Percentiles rank a stretch among this genome's conserved stretches.
phyloP scores from a whole-genome alignment of 2,329 filamentous ascomycete species.

The Penicillium polonicum region DNA sequence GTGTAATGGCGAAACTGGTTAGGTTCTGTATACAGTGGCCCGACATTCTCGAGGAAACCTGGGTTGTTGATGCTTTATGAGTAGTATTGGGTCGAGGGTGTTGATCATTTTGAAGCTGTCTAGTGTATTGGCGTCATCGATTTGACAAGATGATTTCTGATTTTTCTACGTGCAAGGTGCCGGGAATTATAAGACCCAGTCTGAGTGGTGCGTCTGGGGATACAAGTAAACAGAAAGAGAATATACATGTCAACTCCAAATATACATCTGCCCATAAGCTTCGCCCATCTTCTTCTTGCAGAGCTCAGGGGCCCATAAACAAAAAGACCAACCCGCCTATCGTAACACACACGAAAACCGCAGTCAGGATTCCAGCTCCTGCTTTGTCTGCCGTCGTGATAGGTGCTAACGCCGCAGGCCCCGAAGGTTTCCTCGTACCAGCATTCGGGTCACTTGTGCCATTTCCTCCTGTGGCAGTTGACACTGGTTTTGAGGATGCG shows the following conservation, averaged over 20 bases:
- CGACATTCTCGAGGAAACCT: too few relatives aligned
- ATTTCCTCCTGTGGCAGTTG: conserved; percentile 2
- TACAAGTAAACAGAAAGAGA: neutral
- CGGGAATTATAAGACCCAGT: too few relatives aligned
- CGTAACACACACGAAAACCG: neutral
- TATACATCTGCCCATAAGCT: neutral
- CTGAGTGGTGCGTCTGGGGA: neutral
- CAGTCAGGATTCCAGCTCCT: neutral
- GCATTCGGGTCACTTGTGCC: neutral
- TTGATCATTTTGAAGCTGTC: neutral
- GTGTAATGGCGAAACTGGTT: too few relatives aligned
- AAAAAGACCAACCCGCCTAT: neutral
- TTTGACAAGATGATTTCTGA: neutral
- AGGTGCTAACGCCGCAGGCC: neutral
- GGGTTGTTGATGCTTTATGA: neutral
- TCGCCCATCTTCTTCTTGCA: neutral
- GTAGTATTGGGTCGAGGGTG: neutral
- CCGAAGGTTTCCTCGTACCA: neutral
- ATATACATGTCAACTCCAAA: neutral
- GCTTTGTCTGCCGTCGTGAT: conserved; percentile 3
- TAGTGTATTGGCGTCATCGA: neutral
- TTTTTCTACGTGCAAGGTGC: neutral
- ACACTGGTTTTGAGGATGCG: neutral
- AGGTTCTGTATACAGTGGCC: too few relatives aligned
- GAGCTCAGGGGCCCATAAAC: neutral